Evolutionary conservation across 495 filamentous ascomycete genomes (phyloP), one percentile per base, ranked within the genome.

Genomic region (Aspergillus bridgeri): DNA sequence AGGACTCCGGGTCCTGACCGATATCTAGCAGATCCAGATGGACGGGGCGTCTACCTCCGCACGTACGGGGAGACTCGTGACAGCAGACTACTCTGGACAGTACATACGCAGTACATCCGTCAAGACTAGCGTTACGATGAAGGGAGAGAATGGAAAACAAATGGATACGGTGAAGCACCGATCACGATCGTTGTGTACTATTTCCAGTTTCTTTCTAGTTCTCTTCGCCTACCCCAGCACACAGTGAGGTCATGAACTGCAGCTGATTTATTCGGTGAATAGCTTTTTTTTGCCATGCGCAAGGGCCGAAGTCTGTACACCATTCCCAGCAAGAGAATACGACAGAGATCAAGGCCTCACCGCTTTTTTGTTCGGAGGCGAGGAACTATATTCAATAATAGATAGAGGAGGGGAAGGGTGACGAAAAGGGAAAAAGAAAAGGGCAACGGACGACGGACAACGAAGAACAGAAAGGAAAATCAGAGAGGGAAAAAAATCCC

Each of bases 261-360:
- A 11, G 33, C 13, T 13, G 33, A 38, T 38, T 38, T 9, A 38
- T 11, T 38, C 17, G 33, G 33, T 38, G 33, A 13, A 15, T 15
- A 13, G 33, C 33, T 47, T 21, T 25, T 50, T 56, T 24, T 25
- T 51, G 47, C 51, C 43, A 59, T 52, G 58, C 58, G 58, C 58
- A 60, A 60, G 58, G 58, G 58, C 48, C 51, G 52, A 44, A 52
- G 5, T 48, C 48, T 56, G 33, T 42, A 42, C 33, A 38, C 52
- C 20, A 33, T 20, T 45, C 22, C 19, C 9, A 48, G 19, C 50
- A 43, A 23, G 18, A 21, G 53, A 24, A 27, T 45, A 25, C 18
- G 8, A 45, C 29, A 24, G 23, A 13, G 42, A 52, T 60, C 60
- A 23, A 56, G 60, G 60, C 56, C 60, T 62, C 60, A 62, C 60